phyloP scores from a whole-genome alignment of 305 asterid species.

The Fraxinus ornus region DNA sequence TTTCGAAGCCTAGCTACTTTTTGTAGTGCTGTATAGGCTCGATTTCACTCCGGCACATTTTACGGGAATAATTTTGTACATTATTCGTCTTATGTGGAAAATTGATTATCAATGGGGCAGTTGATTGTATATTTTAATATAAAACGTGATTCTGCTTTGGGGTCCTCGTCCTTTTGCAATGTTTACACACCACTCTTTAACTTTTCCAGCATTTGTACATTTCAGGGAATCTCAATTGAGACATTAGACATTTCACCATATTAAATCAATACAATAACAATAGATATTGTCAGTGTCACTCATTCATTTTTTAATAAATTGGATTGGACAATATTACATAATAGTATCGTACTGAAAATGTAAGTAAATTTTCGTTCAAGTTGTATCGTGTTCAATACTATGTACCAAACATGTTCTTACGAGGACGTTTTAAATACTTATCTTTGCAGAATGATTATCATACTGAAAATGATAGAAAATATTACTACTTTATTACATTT shows the following conservation, averaged over 20 bases:
- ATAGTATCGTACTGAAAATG: background rate
- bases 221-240: background rate
- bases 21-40: background rate
- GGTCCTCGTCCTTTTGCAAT: background rate
- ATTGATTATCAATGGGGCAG: background rate
- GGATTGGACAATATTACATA: background rate
- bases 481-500: too few relatives aligned
- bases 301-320: background rate
- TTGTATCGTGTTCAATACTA: background rate
- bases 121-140: background rate
- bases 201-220: background rate
- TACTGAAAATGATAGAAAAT: too few relatives aligned
- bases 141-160: background rate
- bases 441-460: background rate
- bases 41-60: background rate
- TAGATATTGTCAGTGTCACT: background rate
- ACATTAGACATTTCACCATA: background rate
- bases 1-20: background rate
- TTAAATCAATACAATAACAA: too few relatives aligned
- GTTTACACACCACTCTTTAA: background rate
- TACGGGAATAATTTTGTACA: background rate
- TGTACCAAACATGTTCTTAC: background rate
- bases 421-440: background rate
- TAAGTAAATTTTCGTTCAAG: background rate
- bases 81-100: background rate